Percentiles rank a stretch among this genome's conserved stretches.
Conservation (phyloP, 495 filamentous ascomycete genomes). For the Hypoxylon perforatum region DNA sequence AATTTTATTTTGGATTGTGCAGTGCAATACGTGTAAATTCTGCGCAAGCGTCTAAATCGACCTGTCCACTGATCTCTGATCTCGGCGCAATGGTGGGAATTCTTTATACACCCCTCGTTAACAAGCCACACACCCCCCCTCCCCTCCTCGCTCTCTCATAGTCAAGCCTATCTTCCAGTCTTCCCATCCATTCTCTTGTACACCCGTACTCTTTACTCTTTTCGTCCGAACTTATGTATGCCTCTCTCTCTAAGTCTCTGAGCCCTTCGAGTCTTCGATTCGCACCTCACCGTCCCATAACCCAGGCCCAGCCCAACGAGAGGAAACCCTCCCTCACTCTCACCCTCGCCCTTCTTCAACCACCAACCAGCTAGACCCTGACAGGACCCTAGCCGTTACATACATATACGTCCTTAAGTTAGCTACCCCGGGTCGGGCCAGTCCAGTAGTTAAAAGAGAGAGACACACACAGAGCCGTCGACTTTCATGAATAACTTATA, state of each 20-base stretch:
- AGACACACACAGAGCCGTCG: slow-evolving; percentile 10
- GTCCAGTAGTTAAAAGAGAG: slow-evolving; percentile 18
- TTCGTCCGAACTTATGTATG: slow-evolving; percentile 41
- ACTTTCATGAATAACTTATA: slow-evolving; percentile 15
- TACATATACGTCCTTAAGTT: slow-evolving; percentile 14
- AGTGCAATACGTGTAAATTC: slow-evolving; percentile 6
- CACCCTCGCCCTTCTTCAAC: slow-evolving; percentile 2
- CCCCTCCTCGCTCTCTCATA: slow-evolving; percentile 7
- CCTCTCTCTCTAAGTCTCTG: slow-evolving; percentile 16
- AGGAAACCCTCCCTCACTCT: slow-evolving; percentile 1
- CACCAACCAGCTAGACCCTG: slow-evolving; percentile 20
- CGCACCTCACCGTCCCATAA: slow-evolving; percentile 27
- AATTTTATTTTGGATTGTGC: slow-evolving; percentile 9
- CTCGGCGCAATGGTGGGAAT: slow-evolving; percentile 41
- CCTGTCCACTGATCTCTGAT: slow-evolving; percentile 16
- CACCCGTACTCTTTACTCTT: slow-evolving; percentile 29
- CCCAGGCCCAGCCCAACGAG: slow-evolving; percentile 6
- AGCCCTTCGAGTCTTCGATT: slow-evolving; percentile 28
- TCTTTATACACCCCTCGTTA: slow-evolving; percentile 22
- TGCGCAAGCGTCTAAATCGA: not conserved
- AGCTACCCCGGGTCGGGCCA: slow-evolving; percentile 29
- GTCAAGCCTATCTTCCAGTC: slow-evolving; percentile 21
- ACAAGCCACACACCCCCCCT: slow-evolving; percentile 28
- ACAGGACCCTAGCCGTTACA: slow-evolving; percentile 35
- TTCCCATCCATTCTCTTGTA: slow-evolving; percentile 18